A percentile compares a stretch with the other conserved stretches of the same genome.
phyloP scores from a whole-genome alignment of 2,329 filamentous ascomycete genomes.

The Cytospora leucostoma region DNA sequence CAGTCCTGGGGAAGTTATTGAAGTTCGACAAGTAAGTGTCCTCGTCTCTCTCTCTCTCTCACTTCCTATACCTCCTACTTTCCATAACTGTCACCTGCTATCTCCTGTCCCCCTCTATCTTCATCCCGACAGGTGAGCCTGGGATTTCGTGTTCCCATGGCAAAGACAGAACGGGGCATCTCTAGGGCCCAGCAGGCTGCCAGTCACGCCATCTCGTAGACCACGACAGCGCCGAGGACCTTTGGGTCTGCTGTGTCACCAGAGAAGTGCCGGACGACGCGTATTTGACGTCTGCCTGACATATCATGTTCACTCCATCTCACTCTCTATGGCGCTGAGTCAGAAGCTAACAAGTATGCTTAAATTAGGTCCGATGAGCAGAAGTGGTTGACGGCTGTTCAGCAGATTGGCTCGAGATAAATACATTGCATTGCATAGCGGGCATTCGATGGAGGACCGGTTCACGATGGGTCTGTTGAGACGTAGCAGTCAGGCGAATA shows the following conservation, averaged over 20 bases:
- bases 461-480: background rate
- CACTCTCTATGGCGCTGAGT: background rate
- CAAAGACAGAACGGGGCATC: conserved; percentile 8
- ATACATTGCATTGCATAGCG: conserved; percentile 1
- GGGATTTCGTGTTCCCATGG: background rate
- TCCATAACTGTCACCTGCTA: too few relatives aligned
- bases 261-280: conserved; percentile 12
- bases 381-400: conserved; percentile 80
- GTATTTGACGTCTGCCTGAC: background rate
- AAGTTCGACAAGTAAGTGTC: conserved; percentile 71
- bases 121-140: background rate
- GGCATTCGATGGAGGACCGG: background rate
- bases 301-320: background rate
- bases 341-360: conserved; percentile 30
- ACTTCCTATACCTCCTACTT: background rate
- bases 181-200: background rate
- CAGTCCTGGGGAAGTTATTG: conserved; percentile 74
- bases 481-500: background rate
- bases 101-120: too few relatives aligned
- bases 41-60: conserved; percentile 6
- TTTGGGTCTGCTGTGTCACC: conserved; percentile 18
- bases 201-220: conserved; percentile 4
- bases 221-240: conserved; percentile 7
- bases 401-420: conserved; percentile 46
- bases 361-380: conserved; percentile 66